Base-by-base conservation (phyloP, 805 yeast species). In the Teunomyces tritomae region DNA sequence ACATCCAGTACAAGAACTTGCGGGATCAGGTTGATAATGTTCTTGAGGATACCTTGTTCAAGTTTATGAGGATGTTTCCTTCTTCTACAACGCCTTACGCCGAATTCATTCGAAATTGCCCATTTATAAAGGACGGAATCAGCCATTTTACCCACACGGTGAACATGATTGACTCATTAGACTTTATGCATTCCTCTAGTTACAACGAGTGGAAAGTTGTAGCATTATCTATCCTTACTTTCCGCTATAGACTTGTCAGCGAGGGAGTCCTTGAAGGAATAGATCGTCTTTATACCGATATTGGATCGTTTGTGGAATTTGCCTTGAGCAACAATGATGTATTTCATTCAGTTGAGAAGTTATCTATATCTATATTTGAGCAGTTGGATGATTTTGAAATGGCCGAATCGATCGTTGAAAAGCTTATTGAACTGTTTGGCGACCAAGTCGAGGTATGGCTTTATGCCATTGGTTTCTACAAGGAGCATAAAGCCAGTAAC, bases 381-480 rank as follows among this genome's bases (percentile, higher is more conserved):
- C 50, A 54, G 2, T 34, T 64, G 4, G 70, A 59, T 1, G 63
- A 65, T 20, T 11, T 57, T 0, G 69, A 61, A 0, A 46, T 47
- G 13, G 76, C 76, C 0, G 48, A 65, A 20, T 43, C 46, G 3
- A 35, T 59, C 4, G 51, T 70, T 43, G 46, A 56, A 3, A 37
- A 37, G 17, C 44, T 75, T 28, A 47, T 73, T 1, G 51, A 53
- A 3, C 53, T 49, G 1, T 71, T 63, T 45, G 46, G 57, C 0
- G 45, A 54, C 3, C 77, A 79, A 53, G 60, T 70, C 27, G 80
- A 75, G 28, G 63, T 73, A 7, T 82, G 85, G 85, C 44, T 79
- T 2, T 65, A 62, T 42, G 70, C 73, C 4, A 59, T 64, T 40
- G 61, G 68, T 4, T 76, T 77, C 62, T 80, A 74, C 50, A 48